Evolutionary conservation across 441 rosid species (phyloP), one percentile per base, ranked within the genome.

Genomic region (Bruguiera hainesii): DNA sequence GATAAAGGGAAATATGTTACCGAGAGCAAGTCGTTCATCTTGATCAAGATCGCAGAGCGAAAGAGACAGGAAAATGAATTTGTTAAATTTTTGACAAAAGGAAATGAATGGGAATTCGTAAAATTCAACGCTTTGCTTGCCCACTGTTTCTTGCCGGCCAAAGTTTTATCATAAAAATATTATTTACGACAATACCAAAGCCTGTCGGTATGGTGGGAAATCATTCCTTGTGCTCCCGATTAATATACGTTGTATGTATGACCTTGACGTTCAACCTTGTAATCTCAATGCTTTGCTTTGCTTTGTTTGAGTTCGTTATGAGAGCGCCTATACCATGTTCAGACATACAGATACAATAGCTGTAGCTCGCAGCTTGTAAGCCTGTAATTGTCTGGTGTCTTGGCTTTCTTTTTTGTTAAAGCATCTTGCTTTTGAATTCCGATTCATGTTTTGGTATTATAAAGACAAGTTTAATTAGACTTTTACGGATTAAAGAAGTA

Each of bases 11-110:
- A 37, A 10, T 37, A 9, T 10, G 31, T 75, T 74, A 84, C 85
- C 75, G 83, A 71, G 63, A 83, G 87, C 60, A 83, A 66, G 75
- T 83, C 83, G 80, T 83, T 83, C 87, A 83, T 83, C 53, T 67
- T 78, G 73, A 53, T 66, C 46, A 57, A 73, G 51, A 37, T 37
- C 46, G 56, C 23, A 23, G 57, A 58, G 55, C 57, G n/a, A 67
- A 56, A 60, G 60, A 23, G 21, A 25, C 35, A 48, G 26, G 6
- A 31, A 4, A 52, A 53, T 21, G 15, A 53, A 53, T n/a, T 11
- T 37, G 46, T 37, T 10, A 11, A 37, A 37, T 37, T 37, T 10
- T 37, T 10, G 4, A 37, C 46, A 10, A 10, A 37, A 10, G 46
- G 46, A 37, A 37, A 37, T 10, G 46, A 37, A 37, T 37, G 46